Conservation (phyloP, 331 rosid species). For the Spiraea crenata region DNA sequence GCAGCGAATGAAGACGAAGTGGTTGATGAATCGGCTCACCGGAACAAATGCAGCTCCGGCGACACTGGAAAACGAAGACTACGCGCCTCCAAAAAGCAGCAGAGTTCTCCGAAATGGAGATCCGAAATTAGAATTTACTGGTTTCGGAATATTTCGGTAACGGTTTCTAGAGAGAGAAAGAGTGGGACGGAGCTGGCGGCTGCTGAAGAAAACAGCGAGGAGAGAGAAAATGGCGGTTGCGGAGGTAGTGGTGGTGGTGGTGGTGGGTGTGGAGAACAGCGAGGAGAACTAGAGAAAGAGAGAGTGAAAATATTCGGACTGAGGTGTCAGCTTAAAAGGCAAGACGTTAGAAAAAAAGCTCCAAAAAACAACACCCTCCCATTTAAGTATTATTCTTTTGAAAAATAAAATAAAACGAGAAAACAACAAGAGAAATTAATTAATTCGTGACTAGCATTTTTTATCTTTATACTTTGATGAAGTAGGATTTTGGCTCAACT, state of each 20-base stretch:
- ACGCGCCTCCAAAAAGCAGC: neutral
- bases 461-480: neutral
- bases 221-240: neutral
- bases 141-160: neutral
- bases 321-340: slow-evolving; percentile 54
- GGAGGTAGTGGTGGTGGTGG: slow-evolving; percentile 29
- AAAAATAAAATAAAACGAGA: neutral
- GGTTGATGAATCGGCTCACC: slow-evolving; percentile 31
- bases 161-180: neutral
- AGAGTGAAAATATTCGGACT: slow-evolving; percentile 56
- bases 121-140: slow-evolving; percentile 12
- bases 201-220: neutral
- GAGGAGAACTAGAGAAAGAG: neutral
- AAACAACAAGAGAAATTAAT: neutral
- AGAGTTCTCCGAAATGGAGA: slow-evolving; percentile 4
- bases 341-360: slow-evolving; percentile 43
- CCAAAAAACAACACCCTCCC: slow-evolving; percentile 28
- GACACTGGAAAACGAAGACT: neutral
- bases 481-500: too few relatives aligned
- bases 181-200: slow-evolving; percentile 13
- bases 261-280: neutral
- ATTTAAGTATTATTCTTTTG: slow-evolving; percentile 1
- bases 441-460: neutral
- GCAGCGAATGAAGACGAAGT: neutral
- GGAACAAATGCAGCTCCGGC: slow-evolving; percentile 34